Evolutionary conservation across 306 rosid genomes (phyloP), one percentile per base, ranked within the genome.

Genomic region (Rosa multiflora): DNA sequence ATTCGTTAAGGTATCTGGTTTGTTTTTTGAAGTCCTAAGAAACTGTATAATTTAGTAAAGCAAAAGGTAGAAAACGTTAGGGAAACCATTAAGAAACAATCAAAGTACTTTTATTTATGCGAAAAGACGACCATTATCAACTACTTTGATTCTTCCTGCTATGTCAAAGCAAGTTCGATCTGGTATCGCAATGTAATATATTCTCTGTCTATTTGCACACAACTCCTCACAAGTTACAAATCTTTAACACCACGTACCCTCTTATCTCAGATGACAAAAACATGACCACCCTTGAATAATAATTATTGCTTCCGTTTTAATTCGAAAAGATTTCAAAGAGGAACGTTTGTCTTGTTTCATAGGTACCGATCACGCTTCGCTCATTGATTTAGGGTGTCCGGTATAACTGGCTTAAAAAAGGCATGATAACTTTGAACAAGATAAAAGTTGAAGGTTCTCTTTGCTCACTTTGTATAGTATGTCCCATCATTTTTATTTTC

Each of bases 371-470:
- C 48, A 67, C 48, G 46, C 29, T 35, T 64, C 0, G 70, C 44
- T 64, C 70, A 64, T 64, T 64, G 21, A 64, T 64, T 64, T 64
- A 9, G 42, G 68, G 70, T 32, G 20, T 64, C 44, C 44, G 21
- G 70, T 64, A 39, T 67, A 39, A 39, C 71, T 18, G 71, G 48
- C 48, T 39, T 3, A 18, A 39, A 35, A 23, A 26, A 13, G 6
- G 23, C 3, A 67, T 8, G 71, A 67, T 2, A 37, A 18, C 48
- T 3, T 15, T 67, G 70, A 64, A 64, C 21, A 64, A 32, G 20
- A 0, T 35, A 35, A 35, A 64, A 64, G 47, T 39, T 17, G 26
- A 18, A 15, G 23, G 26, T 67, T 67, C 43, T 39, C 47, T 67
- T 62, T 62, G 29, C 63, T 56, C 63, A 23, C 68, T 11, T 67